Base-by-base conservation (phyloP, 192 early-diverging fungal species). In the Obelidium mucronatum region DNA sequence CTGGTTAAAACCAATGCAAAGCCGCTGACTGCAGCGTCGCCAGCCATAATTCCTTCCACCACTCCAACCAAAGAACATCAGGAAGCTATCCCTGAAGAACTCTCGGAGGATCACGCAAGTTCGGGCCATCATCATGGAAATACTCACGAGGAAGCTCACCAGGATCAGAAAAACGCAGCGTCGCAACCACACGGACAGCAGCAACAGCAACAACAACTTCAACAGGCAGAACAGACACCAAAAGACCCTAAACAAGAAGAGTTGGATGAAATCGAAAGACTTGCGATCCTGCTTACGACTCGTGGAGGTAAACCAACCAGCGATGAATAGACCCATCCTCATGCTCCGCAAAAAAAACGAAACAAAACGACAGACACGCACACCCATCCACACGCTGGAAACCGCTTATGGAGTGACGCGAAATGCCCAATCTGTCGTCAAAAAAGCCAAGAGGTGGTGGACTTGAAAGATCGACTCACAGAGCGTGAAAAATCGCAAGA, bases 361-460 rank as follows among this genome's bases (percentile, higher is more conserved):
- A n/a, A n/a, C n/a, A n/a, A n/a, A n/a, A n/a, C n/a, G n/a, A 13
- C 31, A 37, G 62, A 64, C 36, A 64, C 62, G 8, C 62, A 64
- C 62, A 34, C 28, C 26, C 62, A 64, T 24, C 36, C 62, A 6
- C 62, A 64, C 40, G 62, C 62, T 35, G 62, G 33, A 5, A 64
- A 64, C 36, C 62, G 62, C 6, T 36, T 64, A 24, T 64, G 62
- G 62, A 58, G 55, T 48, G 76, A 86, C 69, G 35, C 39, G n/a
- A 80, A 80, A 33, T 86, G 85, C 61, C 85, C 85, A 4, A 78
- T 86, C 40, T 86, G 85, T 48, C 71, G 80, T 5, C 34, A 75
- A n/a, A 31, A 64, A 15, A 74, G 52, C 24, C 73, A 80, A 5
- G 67, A 66, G 2, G 36, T 66, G 2, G 54, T 82, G 17, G 79